Conservation (phyloP, 2,329 filamentous ascomycete species). For the Colletotrichum cereale region DNA sequence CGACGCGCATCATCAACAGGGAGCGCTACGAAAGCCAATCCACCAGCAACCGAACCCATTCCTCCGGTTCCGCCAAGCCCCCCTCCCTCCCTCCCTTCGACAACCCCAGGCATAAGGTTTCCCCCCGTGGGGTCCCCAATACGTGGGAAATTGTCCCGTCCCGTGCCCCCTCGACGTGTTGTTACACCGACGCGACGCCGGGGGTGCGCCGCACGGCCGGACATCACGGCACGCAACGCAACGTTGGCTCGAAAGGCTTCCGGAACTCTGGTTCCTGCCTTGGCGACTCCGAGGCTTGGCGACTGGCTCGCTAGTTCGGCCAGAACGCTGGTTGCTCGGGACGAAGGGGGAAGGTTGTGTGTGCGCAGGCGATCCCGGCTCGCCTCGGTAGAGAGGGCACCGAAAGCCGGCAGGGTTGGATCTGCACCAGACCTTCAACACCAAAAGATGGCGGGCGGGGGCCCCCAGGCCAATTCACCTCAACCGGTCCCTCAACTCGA, state of each 20-base stretch:
- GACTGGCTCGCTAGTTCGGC: background rate
- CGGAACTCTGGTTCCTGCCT: background rate
- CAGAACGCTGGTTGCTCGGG: background rate
- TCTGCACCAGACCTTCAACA: slow-evolving; percentile 18
- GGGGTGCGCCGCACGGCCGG: background rate
- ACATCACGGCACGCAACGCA: background rate
- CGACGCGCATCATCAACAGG: background rate
- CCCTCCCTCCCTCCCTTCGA: background rate
- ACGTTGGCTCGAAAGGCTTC: background rate
- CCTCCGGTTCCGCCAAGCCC: background rate
- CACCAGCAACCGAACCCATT: background rate
- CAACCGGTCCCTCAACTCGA: background rate
- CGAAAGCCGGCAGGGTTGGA: slow-evolving; percentile 18
- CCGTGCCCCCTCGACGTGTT: slow-evolving; percentile 20
- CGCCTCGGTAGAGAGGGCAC: slow-evolving; percentile 22
- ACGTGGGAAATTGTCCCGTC: slow-evolving; percentile 21
- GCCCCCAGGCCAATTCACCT: slow-evolving; percentile 6
- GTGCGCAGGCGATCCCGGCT: background rate
- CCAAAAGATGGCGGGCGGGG: slow-evolving; percentile 10
- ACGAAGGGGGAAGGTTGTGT: background rate
- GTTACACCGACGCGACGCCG: slow-evolving; percentile 34
- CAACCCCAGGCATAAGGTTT: background rate
- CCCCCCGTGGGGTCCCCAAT: background rate
- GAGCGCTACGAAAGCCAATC: background rate
- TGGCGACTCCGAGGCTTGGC: background rate